These are phyloP conservation scores for Polyporus arcularius DNA, from an alignment of 768 basidiomycete species.

Conservation along the genomic window DNA sequence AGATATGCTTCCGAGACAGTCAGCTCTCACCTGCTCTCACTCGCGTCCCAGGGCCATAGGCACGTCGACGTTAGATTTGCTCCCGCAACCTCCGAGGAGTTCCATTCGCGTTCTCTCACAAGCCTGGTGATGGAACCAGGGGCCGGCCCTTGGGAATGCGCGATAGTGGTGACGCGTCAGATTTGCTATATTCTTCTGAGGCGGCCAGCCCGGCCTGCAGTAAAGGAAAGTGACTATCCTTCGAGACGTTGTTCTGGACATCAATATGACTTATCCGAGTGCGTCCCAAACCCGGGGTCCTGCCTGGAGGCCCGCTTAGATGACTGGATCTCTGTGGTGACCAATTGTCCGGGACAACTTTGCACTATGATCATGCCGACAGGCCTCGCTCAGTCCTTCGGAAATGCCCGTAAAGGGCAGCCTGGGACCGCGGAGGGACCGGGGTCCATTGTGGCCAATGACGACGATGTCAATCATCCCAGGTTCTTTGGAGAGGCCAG, in stretches of 20 bases:
- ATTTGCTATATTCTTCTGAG: not conserved
- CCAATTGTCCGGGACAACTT: slow-evolving; percentile 4
- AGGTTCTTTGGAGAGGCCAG: slow-evolving; percentile 6
- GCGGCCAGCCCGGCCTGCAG: slow-evolving; percentile 3
- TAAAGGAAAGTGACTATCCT: not conserved
- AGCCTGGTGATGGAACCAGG: not conserved
- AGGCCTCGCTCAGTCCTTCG: not conserved
- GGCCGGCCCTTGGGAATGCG: not conserved
- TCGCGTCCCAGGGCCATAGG: not conserved
- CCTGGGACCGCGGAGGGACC: not conserved
- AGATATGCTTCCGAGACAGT: slow-evolving; percentile 1
- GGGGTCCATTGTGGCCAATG: not conserved
- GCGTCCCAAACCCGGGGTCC: not conserved
- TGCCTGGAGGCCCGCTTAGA: not conserved
- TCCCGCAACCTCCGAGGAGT: not conserved
- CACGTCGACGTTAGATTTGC: not conserved
- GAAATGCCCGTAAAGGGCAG: slow-evolving; percentile 2
- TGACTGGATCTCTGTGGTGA: not conserved
- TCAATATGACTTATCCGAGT: not conserved
- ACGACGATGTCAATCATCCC: slow-evolving; percentile 14
- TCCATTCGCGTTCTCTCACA: not conserved
- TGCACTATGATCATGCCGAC: slow-evolving; percentile 1
- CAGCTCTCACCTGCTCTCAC: not conserved
- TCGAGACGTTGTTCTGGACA: not conserved
- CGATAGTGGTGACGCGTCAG: not conserved